Evolutionary conservation across 805 yeast species (phyloP).

Genomic region (Wickerhamomyces xylosicus): DNA sequence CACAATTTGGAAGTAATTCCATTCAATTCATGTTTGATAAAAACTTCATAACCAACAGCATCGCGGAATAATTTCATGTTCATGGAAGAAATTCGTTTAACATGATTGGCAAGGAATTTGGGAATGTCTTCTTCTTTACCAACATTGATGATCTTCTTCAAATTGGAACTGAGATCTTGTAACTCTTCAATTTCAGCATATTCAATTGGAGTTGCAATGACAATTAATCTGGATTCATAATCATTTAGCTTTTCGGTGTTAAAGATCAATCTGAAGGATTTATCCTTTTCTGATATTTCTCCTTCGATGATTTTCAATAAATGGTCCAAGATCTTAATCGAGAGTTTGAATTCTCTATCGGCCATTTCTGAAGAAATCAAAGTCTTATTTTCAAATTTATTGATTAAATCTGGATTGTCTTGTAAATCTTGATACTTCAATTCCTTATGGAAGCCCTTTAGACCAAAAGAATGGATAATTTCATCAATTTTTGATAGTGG

Average conservation of each 20-base stretch:
- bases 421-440: slow-evolving; percentile 1
- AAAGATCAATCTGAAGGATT: slow-evolving; percentile 27
- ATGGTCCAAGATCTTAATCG: slow-evolving; percentile 41
- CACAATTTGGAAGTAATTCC: slow-evolving; percentile 15
- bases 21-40: slow-evolving; percentile 25
- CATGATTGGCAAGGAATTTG: slow-evolving; percentile 3
- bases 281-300: slow-evolving; percentile 16
- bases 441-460: slow-evolving; percentile 3
- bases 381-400: slow-evolving; percentile 5
- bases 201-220: slow-evolving; percentile 19
- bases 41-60: slow-evolving; percentile 28
- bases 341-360: slow-evolving; percentile 53
- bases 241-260: slow-evolving; percentile 9
- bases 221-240: slow-evolving; percentile 20
- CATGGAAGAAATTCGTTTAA: slow-evolving; percentile 11
- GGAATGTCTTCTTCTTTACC: not conserved
- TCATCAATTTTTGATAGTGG: slow-evolving; percentile 67
- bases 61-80: slow-evolving; percentile 13
- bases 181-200: not conserved
- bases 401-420: slow-evolving; percentile 6
- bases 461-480: slow-evolving; percentile 39
- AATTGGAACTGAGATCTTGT: not conserved
- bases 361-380: slow-evolving; percentile 35
- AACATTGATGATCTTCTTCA: not conserved
- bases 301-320: slow-evolving; percentile 30